These are phyloP conservation scores for Pezicula neosporulosa DNA, from an alignment of 2,329 filamentous ascomycete genomes.

Conservation along the genomic window DNA sequence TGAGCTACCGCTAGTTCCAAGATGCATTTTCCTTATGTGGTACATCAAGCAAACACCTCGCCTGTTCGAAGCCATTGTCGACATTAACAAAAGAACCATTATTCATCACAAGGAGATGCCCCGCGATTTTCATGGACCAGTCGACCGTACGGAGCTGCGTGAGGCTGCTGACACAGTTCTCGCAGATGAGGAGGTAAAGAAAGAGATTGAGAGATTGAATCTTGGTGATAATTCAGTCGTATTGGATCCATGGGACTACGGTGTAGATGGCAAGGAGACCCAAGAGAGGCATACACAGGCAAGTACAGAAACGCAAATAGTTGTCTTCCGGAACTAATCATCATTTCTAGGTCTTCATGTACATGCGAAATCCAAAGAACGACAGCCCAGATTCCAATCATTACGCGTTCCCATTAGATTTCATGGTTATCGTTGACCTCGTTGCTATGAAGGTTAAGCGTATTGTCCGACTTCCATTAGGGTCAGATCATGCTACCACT, in stretches of 20 bases:
- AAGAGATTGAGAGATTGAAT: background rate
- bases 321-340: background rate
- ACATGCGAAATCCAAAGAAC: background rate
- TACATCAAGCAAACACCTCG: background rate
- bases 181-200: background rate
- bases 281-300: background rate
- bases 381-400: constrained; percentile 46
- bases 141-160: background rate
- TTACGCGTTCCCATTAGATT: constrained; percentile 45
- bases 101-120: background rate
- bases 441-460: constrained; percentile 41
- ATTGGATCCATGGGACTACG: background rate
- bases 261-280: background rate
- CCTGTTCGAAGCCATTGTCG: background rate
- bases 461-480: constrained; percentile 42
- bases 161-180: background rate
- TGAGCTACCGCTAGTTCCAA: background rate
- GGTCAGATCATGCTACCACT: constrained; percentile 10
- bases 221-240: background rate
- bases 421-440: constrained; percentile 44
- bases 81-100: background rate
- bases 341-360: background rate
- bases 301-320: background rate
- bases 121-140: background rate
- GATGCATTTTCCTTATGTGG: background rate